Evolutionary conservation across 306 rosid genomes (phyloP).

Genomic region (Erythrophleum fordii): DNA sequence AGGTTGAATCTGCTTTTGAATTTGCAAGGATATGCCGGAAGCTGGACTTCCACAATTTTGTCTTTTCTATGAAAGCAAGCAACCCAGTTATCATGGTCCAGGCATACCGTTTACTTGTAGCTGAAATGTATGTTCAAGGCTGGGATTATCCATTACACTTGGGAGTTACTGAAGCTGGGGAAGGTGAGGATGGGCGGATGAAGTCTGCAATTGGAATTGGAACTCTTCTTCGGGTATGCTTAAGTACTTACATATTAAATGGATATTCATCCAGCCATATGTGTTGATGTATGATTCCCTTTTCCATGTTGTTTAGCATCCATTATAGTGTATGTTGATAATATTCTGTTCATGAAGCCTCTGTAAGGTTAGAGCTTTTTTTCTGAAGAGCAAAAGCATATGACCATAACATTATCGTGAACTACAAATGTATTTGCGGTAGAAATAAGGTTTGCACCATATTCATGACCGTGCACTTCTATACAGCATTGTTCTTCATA

Average conservation of each 20-base stretch:
- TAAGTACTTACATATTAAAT: not conserved
- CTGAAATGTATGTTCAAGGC: conserved; percentile 96
- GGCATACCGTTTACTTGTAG: conserved; percentile 92
- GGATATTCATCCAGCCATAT: not conserved
- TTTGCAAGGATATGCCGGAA: conserved; percentile 98
- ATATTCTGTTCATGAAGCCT: not conserved
- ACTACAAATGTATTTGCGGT: not conserved
- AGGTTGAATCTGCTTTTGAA: conserved; percentile 99
- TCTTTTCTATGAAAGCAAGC: conserved; percentile 99
- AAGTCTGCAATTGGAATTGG: conserved; percentile 99
- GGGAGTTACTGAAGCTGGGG: conserved; percentile 99
- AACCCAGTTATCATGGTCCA: conserved; percentile 98
- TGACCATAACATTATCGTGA: conserved; percentile 6
- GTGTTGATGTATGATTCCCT: not conserved
- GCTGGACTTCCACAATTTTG: conserved; percentile 90
- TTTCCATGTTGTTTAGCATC: conserved; percentile 3
- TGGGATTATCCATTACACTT: conserved; percentile 99
- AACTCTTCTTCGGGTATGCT: conserved; percentile 94
- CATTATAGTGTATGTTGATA: not conserved
- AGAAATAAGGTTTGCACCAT: not conserved
- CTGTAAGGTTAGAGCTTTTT: conserved; percentile 1
- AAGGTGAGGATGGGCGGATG: conserved; percentile 99
- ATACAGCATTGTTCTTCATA: not conserved
- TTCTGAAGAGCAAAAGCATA: not conserved
- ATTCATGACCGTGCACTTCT: not conserved